A percentile compares a stretch with the other conserved stretches of the same genome.
Conservation (phyloP, 2,329 filamentous ascomycete genomes). For the Colletotrichum musae region DNA sequence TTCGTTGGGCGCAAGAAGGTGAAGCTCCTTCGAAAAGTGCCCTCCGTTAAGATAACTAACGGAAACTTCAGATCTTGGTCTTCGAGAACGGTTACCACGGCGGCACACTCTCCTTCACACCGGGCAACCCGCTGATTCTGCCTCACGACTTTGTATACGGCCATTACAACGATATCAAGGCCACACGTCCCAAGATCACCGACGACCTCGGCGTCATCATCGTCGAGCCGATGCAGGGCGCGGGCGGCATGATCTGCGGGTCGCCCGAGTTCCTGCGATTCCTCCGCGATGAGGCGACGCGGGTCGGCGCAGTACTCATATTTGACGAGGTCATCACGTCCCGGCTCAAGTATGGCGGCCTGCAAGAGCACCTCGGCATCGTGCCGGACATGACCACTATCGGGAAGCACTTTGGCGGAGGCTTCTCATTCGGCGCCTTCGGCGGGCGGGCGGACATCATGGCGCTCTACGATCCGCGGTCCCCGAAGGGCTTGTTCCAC, state of each 20-base stretch:
- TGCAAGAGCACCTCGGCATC: constrained; percentile 59
- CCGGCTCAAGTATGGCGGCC: constrained; percentile 66
- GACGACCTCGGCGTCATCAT: constrained; percentile 73
- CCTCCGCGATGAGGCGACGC: constrained; percentile 35
- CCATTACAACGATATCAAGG: constrained; percentile 72
- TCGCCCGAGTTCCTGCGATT: constrained; percentile 59
- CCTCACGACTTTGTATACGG: constrained; percentile 71
- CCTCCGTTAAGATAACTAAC: neutral
- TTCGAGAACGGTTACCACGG: constrained; percentile 69
- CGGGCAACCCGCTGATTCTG: constrained; percentile 59
- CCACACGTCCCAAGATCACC: constrained; percentile 58
- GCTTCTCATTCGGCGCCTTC: constrained; percentile 77
- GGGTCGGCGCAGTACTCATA: constrained; percentile 70
- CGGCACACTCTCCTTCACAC: constrained; percentile 54
- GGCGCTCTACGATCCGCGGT: constrained; percentile 67
- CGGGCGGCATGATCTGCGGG: constrained; percentile 70
- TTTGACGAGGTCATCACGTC: constrained; percentile 82
- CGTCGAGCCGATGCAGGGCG: constrained; percentile 77
- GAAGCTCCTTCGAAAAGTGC: fast-evolving
- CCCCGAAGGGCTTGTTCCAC: constrained; percentile 38
- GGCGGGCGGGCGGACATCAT: constrained; percentile 73
- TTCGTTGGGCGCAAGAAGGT: constrained; percentile 62
- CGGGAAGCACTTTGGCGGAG: constrained; percentile 78
- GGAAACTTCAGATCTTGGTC: constrained; percentile 51
- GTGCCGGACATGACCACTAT: constrained; percentile 74